These are phyloP conservation scores for Mortierella sp. DNA, from an alignment of 371 early-diverging fungal species.

Conservation along the genomic window DNA sequence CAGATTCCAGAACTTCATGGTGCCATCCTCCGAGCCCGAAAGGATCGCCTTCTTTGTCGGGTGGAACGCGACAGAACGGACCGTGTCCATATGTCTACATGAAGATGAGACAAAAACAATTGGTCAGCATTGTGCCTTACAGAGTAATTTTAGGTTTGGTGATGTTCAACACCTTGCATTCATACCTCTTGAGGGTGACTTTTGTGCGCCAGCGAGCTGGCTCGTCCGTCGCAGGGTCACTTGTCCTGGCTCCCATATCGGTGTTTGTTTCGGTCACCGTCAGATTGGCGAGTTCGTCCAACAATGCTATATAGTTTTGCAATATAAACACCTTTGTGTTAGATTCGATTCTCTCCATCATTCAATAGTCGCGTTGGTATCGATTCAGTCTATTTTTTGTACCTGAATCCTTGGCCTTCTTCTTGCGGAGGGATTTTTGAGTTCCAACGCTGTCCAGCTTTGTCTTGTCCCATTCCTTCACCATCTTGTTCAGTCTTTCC, in stretches of 20 bases:
- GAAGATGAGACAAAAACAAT: not conserved
- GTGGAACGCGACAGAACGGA: slow-evolving; percentile 81
- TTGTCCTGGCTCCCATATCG: slow-evolving; percentile 24
- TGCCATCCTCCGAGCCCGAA: slow-evolving; percentile 88
- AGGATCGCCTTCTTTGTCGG: slow-evolving; percentile 71
- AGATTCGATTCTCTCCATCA: not conserved
- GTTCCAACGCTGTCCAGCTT: slow-evolving; percentile 32
- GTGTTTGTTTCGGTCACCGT: slow-evolving; percentile 38
- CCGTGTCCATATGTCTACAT: slow-evolving; percentile 85
- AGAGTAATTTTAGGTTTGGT: not conserved
- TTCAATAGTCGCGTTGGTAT: not conserved
- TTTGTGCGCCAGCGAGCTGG: slow-evolving; percentile 69
- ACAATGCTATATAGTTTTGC: slow-evolving; percentile 22
- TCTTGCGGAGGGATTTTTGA: slow-evolving; percentile 52
- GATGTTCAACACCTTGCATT: no score
- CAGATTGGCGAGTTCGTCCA: slow-evolving; percentile 60
- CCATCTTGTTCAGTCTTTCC: slow-evolving; percentile 67
- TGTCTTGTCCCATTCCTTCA: slow-evolving; percentile 65
- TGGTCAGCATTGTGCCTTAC: not conserved
- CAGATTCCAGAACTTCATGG: slow-evolving; percentile 85
- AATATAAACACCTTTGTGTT: not conserved
- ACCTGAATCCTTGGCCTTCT: slow-evolving; percentile 58
- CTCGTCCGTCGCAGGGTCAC: slow-evolving; percentile 13
- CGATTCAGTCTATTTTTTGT: no score
- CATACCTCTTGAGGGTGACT: slow-evolving; percentile 72